These are phyloP conservation scores for Arxiozyma bovina DNA, from an alignment of 1,139 yeast genomes.

Conservation along the genomic window DNA sequence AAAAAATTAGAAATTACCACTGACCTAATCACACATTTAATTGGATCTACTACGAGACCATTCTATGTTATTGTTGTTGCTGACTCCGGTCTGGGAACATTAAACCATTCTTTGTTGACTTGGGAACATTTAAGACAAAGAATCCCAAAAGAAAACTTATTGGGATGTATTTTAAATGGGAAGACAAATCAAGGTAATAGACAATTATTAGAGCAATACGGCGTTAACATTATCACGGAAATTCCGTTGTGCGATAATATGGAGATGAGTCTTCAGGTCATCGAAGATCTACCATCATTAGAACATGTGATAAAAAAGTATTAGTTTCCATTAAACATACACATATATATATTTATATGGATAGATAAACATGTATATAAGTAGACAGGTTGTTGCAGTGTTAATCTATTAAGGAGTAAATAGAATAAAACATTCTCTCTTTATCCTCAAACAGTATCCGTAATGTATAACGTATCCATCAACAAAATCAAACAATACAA, in stretches of 20 bases:
- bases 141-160: slow-evolving; percentile 13
- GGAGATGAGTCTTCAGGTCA: background rate
- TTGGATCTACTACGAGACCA: slow-evolving; percentile 9
- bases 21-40: slow-evolving; percentile 23
- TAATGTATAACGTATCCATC: no score
- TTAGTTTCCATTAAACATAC: background rate
- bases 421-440: background rate
- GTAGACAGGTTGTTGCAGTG: no score
- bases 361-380: background rate
- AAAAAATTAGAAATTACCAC: slow-evolving; percentile 20
- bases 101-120: slow-evolving; percentile 31
- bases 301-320: background rate
- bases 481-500: background rate
- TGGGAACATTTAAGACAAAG: slow-evolving; percentile 21
- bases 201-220: slow-evolving; percentile 15
- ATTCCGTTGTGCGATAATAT: slow-evolving; percentile 6
- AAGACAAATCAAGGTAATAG: slow-evolving; percentile 22
- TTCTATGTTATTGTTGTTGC: slow-evolving; percentile 28
- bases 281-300: slow-evolving; percentile 4
- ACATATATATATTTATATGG: background rate
- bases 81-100: slow-evolving; percentile 29
- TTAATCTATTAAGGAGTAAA: no score
- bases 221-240: slow-evolving; percentile 14
- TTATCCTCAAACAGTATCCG: background rate
- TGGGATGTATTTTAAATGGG: slow-evolving; percentile 30